Evolutionary conservation across 2,329 filamentous ascomycete species (phyloP).

Genomic region (Colletotrichum sp.): DNA sequence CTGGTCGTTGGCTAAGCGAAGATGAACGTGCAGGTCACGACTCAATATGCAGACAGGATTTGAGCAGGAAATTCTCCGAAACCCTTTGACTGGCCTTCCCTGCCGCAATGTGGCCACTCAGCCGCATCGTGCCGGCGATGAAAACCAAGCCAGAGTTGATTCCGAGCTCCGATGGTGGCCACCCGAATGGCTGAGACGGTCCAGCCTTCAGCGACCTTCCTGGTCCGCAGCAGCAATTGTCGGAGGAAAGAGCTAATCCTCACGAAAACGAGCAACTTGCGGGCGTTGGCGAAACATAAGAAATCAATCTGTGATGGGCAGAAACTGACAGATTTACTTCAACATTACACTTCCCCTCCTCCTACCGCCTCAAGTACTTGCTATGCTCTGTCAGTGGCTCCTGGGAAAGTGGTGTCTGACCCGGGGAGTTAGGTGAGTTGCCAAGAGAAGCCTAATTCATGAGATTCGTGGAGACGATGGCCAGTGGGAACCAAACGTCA

Average conservation of each 20-base stretch:
- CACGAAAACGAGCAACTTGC: neutral
- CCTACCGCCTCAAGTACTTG: neutral
- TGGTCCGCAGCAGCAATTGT: neutral
- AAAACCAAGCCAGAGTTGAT: neutral
- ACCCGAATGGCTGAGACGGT: neutral
- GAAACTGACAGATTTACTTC: neutral
- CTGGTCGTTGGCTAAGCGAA: neutral
- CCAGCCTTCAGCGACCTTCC: neutral
- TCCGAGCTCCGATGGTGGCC: neutral
- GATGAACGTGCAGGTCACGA: neutral
- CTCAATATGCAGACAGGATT: neutral
- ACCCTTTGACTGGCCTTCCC: neutral
- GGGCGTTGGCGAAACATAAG: neutral
- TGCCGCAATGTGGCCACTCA: neutral
- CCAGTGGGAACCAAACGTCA: neutral
- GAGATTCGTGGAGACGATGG: neutral
- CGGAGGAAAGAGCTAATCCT: neutral
- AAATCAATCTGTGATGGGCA: neutral
- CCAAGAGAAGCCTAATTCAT: neutral
- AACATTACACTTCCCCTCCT: neutral
- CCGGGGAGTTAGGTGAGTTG: neutral
- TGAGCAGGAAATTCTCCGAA: neutral
- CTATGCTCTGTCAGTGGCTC: neutral
- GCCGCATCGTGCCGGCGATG: neutral
- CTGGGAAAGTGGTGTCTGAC: neutral